Conservation (phyloP, 768 basidiomycete genomes). For the Strobilomyces confusus region DNA sequence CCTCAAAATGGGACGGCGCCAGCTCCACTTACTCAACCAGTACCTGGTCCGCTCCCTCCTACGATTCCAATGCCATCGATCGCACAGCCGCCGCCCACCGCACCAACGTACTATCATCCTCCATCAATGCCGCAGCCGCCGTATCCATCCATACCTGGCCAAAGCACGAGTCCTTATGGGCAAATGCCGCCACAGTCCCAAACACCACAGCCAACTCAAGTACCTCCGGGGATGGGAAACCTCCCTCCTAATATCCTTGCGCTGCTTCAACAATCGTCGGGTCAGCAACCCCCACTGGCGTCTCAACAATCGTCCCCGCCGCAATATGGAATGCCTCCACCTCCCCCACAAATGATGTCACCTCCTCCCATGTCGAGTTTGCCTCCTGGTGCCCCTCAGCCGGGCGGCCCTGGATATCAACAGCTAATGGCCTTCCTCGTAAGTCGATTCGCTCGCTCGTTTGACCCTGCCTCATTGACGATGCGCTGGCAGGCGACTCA, state of each 20-base stretch:
- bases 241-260: constrained; percentile 71
- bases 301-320: constrained; percentile 29
- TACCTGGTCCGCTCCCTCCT: constrained; percentile 35
- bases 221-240: constrained; percentile 31
- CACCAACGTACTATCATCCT: constrained; percentile 43
- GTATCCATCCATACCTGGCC: constrained; percentile 21
- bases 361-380: constrained; percentile 39
- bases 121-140: constrained; percentile 32
- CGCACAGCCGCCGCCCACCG: constrained; percentile 24
- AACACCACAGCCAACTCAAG: constrained; percentile 33
- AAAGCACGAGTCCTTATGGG: constrained; percentile 25
- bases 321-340: constrained; percentile 37
- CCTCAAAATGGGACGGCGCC: constrained; percentile 39
- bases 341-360: constrained; percentile 43
- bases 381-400: constrained; percentile 39
- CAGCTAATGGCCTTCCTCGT: constrained; percentile 71
- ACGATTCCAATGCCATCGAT: constrained; percentile 34
- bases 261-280: constrained; percentile 52
- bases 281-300: constrained; percentile 31
- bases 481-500: constrained; percentile 21
- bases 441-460: constrained; percentile 33
- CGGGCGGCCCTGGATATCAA: constrained; percentile 47
- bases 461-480: background rate
- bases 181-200: constrained; percentile 27
- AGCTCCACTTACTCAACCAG: constrained; percentile 23